Percentiles rank a stretch among this genome's conserved stretches.
Conservation (phyloP, 2,329 filamentous ascomycete species). For the Colletotrichum truncatum region DNA sequence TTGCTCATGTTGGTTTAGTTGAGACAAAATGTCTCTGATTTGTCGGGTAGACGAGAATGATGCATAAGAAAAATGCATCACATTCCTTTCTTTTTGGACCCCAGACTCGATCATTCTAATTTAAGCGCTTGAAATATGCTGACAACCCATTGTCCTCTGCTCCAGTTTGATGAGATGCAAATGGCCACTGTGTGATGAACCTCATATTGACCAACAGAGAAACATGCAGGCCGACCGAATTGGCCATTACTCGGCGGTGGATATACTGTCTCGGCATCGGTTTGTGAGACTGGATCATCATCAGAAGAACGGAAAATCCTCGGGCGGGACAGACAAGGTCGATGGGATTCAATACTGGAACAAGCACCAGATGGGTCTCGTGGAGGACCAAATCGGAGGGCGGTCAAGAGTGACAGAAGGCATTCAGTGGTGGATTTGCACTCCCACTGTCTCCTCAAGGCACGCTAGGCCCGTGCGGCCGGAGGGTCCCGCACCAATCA, state of each 20-base stretch:
- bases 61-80: too few species aligned
- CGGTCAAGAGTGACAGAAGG: not conserved
- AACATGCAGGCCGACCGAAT: too few species aligned
- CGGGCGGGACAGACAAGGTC: not conserved
- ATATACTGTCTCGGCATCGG: not conserved
- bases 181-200: too few species aligned
- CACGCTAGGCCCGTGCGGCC: slow-evolving; percentile 27
- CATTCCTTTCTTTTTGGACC: not conserved
- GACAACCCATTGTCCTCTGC: not conserved
- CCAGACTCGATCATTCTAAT: not conserved
- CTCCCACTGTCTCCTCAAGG: not conserved
- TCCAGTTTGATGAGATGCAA: not conserved
- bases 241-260: not conserved
- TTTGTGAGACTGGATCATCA: not conserved
- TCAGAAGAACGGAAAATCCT: not conserved
- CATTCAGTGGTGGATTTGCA: not conserved
- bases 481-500: slow-evolving; percentile 28
- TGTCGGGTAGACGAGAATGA: not conserved
- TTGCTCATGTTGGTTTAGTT: not conserved
- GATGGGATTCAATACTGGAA: not conserved
- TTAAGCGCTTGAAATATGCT: not conserved
- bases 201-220: too few species aligned
- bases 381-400: not conserved
- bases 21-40: not conserved
- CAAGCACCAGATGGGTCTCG: not conserved